phyloP scores from a whole-genome alignment of 768 basidiomycete species.

The Pleurotus giganteus region DNA sequence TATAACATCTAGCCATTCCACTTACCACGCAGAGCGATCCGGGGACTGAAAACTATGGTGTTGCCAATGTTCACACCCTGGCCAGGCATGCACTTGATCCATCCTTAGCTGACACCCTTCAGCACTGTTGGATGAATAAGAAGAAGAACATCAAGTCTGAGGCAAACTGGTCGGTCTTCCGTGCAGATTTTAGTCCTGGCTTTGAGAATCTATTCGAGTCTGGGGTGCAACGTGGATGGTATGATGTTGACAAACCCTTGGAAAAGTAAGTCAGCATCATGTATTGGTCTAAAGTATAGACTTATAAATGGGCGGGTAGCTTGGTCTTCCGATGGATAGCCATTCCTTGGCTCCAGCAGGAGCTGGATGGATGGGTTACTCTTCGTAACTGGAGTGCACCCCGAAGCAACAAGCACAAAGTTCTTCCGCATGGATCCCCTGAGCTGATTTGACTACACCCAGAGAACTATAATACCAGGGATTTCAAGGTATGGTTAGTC shows the following conservation, averaged over 20 bases:
- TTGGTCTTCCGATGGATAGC: slow-evolving; percentile 33
- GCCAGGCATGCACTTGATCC: slow-evolving; percentile 40
- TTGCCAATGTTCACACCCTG: slow-evolving; percentile 43
- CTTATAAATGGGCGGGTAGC: too few relatives aligned
- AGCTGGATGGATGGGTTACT: slow-evolving; percentile 29
- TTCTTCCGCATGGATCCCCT: slow-evolving; percentile 36
- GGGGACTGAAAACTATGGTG: slow-evolving; percentile 40
- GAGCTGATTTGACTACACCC: slow-evolving; percentile 26
- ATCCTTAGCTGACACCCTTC: slow-evolving; percentile 29
- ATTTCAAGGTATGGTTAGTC: slow-evolving; percentile 30
- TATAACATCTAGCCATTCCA: slow-evolving; percentile 33
- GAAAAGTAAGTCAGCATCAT: slow-evolving; percentile 22
- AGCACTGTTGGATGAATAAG: slow-evolving; percentile 35
- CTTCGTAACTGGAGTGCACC: slow-evolving; percentile 19
- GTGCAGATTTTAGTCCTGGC: slow-evolving; percentile 30
- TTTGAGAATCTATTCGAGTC: slow-evolving; percentile 34
- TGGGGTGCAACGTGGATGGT: slow-evolving; percentile 27
- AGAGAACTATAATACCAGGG: slow-evolving; percentile 19
- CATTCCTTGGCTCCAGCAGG: slow-evolving; percentile 33
- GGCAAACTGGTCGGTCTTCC: slow-evolving; percentile 36
- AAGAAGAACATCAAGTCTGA: slow-evolving; percentile 44
- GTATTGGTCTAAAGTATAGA: too few relatives aligned
- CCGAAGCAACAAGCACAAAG: slow-evolving; percentile 26
- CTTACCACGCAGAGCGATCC: slow-evolving; percentile 43
- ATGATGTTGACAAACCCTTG: slow-evolving; percentile 21